Evolutionary conservation across 2,329 filamentous ascomycete species (phyloP).

Genomic region (Fusarium falciforme): DNA sequence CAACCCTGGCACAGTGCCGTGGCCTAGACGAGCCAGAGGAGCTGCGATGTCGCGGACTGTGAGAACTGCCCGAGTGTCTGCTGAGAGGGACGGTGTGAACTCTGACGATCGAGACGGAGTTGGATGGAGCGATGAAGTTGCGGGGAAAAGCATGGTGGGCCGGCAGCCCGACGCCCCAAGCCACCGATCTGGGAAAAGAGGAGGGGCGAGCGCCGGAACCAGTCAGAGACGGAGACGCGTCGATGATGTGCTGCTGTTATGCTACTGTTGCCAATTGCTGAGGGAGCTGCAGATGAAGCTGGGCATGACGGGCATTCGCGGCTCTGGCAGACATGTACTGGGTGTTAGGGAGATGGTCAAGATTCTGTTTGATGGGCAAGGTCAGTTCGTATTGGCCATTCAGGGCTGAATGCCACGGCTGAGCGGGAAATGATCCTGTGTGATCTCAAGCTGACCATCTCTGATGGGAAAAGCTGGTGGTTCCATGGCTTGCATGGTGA

Average conservation of each 20-base stretch:
- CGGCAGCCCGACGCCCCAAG: constrained; percentile 31
- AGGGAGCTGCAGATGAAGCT: constrained; percentile 1
- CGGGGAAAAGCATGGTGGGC: constrained; percentile 42
- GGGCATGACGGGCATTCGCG: background rate
- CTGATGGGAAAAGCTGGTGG: constrained; percentile 22
- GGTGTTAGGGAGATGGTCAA: background rate
- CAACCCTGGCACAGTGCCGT: constrained; percentile 30
- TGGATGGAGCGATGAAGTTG: constrained; percentile 33
- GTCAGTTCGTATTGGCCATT: background rate
- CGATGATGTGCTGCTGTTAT: constrained; percentile 18
- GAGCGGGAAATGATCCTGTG: background rate
- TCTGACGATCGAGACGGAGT: constrained; percentile 45
- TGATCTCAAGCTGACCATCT: constrained; percentile 14
- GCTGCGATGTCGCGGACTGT: constrained; percentile 33
- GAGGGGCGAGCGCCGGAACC: constrained; percentile 16
- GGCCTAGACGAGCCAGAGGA: background rate
- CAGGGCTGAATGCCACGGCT: background rate
- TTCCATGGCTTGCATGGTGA: constrained; percentile 18
- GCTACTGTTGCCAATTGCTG: constrained; percentile 11
- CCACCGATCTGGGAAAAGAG: constrained; percentile 38
- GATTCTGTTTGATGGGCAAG: background rate
- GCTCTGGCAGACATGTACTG: background rate
- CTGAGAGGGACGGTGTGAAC: constrained; percentile 44
- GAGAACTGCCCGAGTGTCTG: constrained; percentile 27
- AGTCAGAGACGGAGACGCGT: constrained; percentile 26